Conservation (phyloP, 2,329 filamentous ascomycete species). For the Davidsoniella virescens region DNA sequence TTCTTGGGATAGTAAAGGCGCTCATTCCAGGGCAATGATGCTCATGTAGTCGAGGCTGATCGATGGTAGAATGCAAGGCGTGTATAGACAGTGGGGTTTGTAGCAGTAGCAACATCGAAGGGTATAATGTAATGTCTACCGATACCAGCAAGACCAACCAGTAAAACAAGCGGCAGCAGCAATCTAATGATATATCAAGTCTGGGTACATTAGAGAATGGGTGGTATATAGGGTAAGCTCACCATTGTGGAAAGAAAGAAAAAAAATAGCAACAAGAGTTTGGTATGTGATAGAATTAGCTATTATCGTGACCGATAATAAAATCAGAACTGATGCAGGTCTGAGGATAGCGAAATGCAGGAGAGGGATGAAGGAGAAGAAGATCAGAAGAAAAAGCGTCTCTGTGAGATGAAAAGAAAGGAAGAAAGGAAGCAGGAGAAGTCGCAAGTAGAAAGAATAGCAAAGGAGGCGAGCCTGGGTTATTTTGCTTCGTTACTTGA, state of each 20-base stretch:
- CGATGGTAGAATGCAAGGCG: too few relatives aligned
- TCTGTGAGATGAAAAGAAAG: too few relatives aligned
- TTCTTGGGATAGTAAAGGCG: too few relatives aligned
- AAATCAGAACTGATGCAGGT: not conserved
- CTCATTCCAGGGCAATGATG: too few relatives aligned
- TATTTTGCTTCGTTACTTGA: too few relatives aligned
- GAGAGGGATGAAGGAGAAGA: conserved; percentile 1
- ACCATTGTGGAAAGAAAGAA: not conserved
- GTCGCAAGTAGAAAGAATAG: not conserved
- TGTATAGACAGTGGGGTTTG: too few relatives aligned
- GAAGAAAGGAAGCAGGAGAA: not conserved
- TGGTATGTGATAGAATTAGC: not conserved
- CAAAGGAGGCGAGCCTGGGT: not conserved
- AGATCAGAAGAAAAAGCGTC: not conserved
- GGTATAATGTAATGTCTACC: too few relatives aligned
- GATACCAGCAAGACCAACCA: too few relatives aligned
- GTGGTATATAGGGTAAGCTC: not conserved
- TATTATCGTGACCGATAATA: not conserved
- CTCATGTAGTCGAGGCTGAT: too few relatives aligned
- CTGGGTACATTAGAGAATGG: not conserved
- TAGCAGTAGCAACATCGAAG: too few relatives aligned
- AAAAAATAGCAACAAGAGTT: not conserved
- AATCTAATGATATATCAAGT: not conserved
- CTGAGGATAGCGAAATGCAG: not conserved
- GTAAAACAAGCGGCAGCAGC: conserved; percentile 1